Conservation (phyloP, 352 stramenopile species). For the Pythium aristosporum region DNA sequence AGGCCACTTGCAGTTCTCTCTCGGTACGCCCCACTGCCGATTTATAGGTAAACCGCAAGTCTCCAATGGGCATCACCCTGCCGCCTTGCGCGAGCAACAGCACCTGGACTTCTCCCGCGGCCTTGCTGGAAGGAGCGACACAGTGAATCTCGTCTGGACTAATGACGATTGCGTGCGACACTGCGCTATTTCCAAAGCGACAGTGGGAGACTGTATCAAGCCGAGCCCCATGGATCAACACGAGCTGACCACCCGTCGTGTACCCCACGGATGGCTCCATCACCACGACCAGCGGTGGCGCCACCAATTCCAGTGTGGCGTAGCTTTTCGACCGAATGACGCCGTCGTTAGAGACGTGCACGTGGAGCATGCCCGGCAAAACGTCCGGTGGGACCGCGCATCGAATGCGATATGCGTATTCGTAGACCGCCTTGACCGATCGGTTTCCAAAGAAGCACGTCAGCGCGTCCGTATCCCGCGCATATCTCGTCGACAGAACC, state of each 20-base stretch:
- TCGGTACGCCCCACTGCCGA: conserved; percentile 20
- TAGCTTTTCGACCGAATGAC: conserved; percentile 40
- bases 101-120: conserved; percentile 38
- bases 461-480: conserved; percentile 34
- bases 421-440: conserved; percentile 26
- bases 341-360: conserved; percentile 61
- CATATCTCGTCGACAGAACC: conserved; percentile 38
- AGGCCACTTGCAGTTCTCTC: conserved; percentile 15
- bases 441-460: conserved; percentile 60
- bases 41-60: conserved; percentile 49
- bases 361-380: conserved; percentile 26
- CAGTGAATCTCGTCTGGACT: conserved; percentile 27
- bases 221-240: conserved; percentile 46
- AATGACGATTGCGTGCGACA: conserved; percentile 22
- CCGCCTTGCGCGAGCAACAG: conserved; percentile 37
- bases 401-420: conserved; percentile 34
- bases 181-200: conserved; percentile 47
- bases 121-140: conserved; percentile 13
- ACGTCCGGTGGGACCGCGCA: conserved; percentile 35
- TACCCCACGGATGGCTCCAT: conserved; percentile 33
- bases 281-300: conserved; percentile 44
- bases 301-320: conserved; percentile 38
- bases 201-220: conserved; percentile 67
- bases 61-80: conserved; percentile 38
- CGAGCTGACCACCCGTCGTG: conserved; percentile 39